Percentiles rank a stretch among this genome's conserved stretches.
These are phyloP conservation scores for Trichoderma arundinaceum DNA, from an alignment of 2,329 filamentous ascomycete species.

Conservation along the genomic window DNA sequence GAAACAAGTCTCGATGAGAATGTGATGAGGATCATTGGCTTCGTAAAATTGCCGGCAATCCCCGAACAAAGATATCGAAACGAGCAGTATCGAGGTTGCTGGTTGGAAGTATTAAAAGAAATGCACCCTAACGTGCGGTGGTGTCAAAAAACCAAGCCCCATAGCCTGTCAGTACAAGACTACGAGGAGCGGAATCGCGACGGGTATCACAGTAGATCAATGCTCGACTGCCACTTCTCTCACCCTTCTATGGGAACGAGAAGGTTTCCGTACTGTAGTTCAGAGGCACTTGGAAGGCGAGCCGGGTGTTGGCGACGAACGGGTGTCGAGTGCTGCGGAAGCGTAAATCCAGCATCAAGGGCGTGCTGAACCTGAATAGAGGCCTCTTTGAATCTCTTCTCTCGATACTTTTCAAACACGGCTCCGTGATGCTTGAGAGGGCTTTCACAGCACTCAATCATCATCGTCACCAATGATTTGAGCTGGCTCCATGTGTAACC, in stretches of 20 bases:
- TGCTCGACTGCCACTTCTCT: not conserved
- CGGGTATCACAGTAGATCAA: conserved; percentile 11
- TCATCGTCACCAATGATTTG: conserved; percentile 73
- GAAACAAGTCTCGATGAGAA: conserved; percentile 29
- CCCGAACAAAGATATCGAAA: conserved; percentile 8
- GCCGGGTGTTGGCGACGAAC: conserved; percentile 41
- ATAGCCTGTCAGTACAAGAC: not conserved
- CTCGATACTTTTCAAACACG: conserved; percentile 90
- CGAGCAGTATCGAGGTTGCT: conserved; percentile 8
- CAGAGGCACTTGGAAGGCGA: conserved; percentile 30
- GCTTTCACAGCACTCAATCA: conserved; percentile 86
- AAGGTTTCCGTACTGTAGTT: conserved; percentile 38
- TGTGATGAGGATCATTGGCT: conserved; percentile 32
- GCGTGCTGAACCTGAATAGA: conserved; percentile 80
- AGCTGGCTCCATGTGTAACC: conserved; percentile 90
- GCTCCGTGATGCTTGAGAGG: conserved; percentile 82
- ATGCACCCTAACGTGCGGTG: not conserved
- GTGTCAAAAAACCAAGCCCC: not conserved
- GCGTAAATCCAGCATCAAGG: conserved; percentile 64
- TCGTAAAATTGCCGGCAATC: conserved; percentile 32
- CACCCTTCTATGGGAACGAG: conserved; percentile 44
- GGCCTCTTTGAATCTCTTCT: conserved; percentile 84
- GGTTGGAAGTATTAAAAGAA: conserved; percentile 13
- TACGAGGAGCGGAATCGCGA: not conserved
- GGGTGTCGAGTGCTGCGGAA: conserved; percentile 52